phyloP scores from a whole-genome alignment of 176 grass and related monocot genomes.

The Triticum turgidum region DNA sequence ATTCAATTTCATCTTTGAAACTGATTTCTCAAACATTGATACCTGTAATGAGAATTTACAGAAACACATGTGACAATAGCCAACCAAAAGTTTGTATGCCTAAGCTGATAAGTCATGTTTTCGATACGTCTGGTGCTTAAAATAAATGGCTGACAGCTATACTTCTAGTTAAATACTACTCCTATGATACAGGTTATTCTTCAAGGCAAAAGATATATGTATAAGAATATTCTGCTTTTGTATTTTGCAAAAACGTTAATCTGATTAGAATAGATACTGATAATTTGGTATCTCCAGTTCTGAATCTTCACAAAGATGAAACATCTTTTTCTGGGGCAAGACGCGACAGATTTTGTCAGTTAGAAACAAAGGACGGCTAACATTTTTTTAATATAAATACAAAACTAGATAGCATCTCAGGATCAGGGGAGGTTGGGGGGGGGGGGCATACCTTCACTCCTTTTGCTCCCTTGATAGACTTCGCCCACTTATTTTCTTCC shows the following conservation, averaged over 20 bases:
- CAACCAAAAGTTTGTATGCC: neutral
- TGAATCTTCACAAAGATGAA: neutral
- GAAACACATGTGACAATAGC: conserved; percentile 22
- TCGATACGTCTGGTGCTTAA: neutral
- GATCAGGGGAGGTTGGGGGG: neutral
- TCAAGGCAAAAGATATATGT: neutral
- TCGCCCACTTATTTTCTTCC: conserved; percentile 97
- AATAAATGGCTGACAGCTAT: neutral
- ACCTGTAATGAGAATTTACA: conserved; percentile 44
- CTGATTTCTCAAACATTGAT: conserved; percentile 91
- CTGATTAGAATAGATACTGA: neutral
- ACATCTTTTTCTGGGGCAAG: neutral
- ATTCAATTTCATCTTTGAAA: conserved; percentile 90
- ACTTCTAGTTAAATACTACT: neutral
- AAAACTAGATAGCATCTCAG: neutral
- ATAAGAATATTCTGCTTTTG: neutral
- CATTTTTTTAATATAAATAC: neutral
- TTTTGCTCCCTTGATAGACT: conserved; percentile 85
- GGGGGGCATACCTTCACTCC: conserved; percentile 60
- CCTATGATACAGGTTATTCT: neutral
- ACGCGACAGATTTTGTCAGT: neutral
- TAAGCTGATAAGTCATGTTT: neutral
- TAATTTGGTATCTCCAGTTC: neutral
- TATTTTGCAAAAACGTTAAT: neutral
- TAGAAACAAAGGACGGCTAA: neutral